A percentile compares a stretch with the other conserved stretches of the same genome.
These are phyloP conservation scores for Salvia miltiorrhiza DNA, from an alignment of 257 asterid genomes.

Conservation along the genomic window DNA sequence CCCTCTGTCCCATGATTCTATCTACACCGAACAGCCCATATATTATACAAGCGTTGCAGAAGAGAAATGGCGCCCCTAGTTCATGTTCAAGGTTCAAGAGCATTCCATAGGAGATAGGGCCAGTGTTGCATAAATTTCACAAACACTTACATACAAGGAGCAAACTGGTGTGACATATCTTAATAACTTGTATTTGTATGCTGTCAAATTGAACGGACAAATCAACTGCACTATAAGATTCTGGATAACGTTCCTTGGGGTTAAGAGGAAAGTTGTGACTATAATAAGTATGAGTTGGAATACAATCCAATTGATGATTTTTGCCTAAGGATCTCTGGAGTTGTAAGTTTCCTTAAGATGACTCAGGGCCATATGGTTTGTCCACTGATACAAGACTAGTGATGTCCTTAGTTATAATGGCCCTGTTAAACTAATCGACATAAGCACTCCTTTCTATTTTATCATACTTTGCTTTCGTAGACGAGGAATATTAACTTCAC, in stretches of 20 bases:
- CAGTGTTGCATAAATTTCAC: neutral
- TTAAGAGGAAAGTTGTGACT: neutral
- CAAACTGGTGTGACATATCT: neutral
- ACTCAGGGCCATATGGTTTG: neutral
- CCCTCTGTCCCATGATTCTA: neutral
- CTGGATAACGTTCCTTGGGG: neutral
- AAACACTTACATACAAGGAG: neutral
- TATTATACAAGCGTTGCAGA: neutral
- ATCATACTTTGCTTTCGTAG: neutral
- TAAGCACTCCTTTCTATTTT: neutral
- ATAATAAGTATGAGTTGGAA: neutral
- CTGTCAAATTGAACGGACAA: neutral
- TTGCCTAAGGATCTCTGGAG: slow-evolving; percentile 1
- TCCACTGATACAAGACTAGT: neutral
- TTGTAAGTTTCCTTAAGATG: neutral
- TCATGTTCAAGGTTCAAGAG: neutral
- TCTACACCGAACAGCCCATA: neutral
- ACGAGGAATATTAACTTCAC: neutral
- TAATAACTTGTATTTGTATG: neutral
- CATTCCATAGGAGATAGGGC: neutral
- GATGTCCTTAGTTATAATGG: neutral
- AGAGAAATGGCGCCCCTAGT: neutral
- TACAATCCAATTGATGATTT: neutral
- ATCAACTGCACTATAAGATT: neutral
- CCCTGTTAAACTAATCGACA: neutral